These are phyloP conservation scores for Cordyceps cicadae DNA, from an alignment of 2,329 filamentous ascomycete genomes.

Conservation along the genomic window DNA sequence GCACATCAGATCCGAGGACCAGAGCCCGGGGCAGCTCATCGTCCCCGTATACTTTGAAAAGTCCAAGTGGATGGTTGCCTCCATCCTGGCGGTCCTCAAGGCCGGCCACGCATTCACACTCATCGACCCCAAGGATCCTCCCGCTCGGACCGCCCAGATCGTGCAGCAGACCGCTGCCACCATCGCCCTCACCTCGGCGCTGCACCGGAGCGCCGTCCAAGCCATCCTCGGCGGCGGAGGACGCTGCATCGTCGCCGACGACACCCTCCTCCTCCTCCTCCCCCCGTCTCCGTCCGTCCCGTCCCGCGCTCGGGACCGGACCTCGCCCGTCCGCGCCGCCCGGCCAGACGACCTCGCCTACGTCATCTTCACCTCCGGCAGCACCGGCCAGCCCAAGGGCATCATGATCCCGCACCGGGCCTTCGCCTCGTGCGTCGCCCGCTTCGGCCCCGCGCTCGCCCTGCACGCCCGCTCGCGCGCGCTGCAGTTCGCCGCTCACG, in stretches of 20 bases:
- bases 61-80: not conserved
- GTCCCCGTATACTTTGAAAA: conserved; percentile 12
- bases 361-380: conserved; percentile 13
- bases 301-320: not conserved
- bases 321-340: not conserved
- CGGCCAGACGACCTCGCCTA: conserved; percentile 11
- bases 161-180: not conserved
- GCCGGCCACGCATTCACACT: not conserved
- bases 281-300: not conserved
- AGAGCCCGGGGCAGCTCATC: conserved; percentile 1
- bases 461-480: conserved; percentile 14
- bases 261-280: not conserved
- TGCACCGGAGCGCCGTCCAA: not conserved
- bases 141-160: not conserved
- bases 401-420: conserved; percentile 16
- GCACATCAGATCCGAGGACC: not conserved
- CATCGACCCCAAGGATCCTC: not conserved
- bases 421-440: conserved; percentile 13
- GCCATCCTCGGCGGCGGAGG: not conserved
- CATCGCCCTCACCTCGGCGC: not conserved
- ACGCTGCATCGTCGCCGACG: not conserved
- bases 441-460: conserved; percentile 13
- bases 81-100: not conserved
- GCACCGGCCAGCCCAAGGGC: conserved; percentile 17
- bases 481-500: not conserved